Percentiles rank a stretch among this genome's conserved stretches.
phyloP scores from a whole-genome alignment of 2,329 filamentous ascomycete genomes.

The Stagonosporopsis tanaceti region DNA sequence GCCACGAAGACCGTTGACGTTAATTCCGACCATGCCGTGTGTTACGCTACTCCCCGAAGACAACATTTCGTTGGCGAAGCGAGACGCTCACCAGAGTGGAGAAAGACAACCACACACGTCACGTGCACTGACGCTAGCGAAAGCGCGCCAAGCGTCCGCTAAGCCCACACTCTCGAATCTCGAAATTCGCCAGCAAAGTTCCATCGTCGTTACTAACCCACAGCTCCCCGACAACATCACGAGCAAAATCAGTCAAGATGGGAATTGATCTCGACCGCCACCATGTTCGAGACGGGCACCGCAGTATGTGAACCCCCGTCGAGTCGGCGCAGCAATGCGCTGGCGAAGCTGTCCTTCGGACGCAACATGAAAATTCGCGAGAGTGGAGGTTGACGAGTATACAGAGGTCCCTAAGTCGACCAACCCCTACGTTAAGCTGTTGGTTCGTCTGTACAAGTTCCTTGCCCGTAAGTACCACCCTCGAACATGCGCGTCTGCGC shows the following conservation, averaged over 20 bases:
- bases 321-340: constrained; percentile 50
- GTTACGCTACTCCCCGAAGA: no score
- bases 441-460: constrained; percentile 99
- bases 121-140: constrained; percentile 6
- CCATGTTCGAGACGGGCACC: constrained; percentile 75
- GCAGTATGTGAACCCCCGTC: constrained; percentile 57
- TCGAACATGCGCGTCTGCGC: constrained; percentile 5
- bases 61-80: not conserved
- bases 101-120: not conserved
- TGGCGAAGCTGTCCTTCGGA: constrained; percentile 50
- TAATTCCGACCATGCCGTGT: no score
- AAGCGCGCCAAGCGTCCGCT: constrained; percentile 14
- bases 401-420: constrained; percentile 76
- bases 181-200: constrained; percentile 16
- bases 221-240: constrained; percentile 40
- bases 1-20: no score
- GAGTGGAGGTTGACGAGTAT: constrained; percentile 47
- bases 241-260: constrained; percentile 48
- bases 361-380: constrained; percentile 49
- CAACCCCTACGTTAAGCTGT: constrained; percentile 95
- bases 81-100: not conserved
- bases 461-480: constrained; percentile 77
- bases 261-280: constrained; percentile 62
- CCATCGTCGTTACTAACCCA: constrained; percentile 39
- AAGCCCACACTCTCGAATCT: constrained; percentile 17